These are phyloP conservation scores for Calonectria fujianensis DNA, from an alignment of 2,329 filamentous ascomycete species.

Conservation along the genomic window DNA sequence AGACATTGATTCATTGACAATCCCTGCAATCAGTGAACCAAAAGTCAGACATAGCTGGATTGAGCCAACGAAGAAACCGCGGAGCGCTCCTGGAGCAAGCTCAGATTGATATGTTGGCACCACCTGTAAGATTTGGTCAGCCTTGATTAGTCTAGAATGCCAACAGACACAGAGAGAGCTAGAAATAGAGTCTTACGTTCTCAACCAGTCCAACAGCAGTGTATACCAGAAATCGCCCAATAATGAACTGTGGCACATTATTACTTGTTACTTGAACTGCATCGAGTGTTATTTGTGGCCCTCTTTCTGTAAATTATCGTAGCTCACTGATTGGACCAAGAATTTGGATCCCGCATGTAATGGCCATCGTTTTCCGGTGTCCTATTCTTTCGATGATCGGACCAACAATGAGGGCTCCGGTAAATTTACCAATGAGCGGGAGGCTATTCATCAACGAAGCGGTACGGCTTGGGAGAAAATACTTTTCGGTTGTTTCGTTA, in stretches of 20 bases:
- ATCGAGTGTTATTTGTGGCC: background rate
- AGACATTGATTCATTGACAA: slow-evolving; percentile 22
- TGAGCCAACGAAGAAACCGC: slow-evolving; percentile 14
- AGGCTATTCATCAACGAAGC: slow-evolving; percentile 5
- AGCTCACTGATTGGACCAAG: slow-evolving; percentile 11
- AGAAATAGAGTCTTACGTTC: background rate
- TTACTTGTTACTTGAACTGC: slow-evolving; percentile 15
- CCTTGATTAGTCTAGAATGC: background rate
- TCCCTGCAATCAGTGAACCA: background rate
- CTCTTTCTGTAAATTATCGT: background rate
- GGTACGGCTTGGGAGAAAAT: slow-evolving; percentile 1
- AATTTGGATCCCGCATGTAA: slow-evolving; percentile 6
- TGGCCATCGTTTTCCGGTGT: background rate
- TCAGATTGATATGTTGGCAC: slow-evolving; percentile 15
- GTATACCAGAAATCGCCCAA: slow-evolving; percentile 3
- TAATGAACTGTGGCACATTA: background rate
- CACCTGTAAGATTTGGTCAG: background rate
- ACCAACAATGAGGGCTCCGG: slow-evolving; percentile 1
- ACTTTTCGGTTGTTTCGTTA: background rate
- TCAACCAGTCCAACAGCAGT: slow-evolving; percentile 2
- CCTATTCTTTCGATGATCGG: slow-evolving; percentile 13
- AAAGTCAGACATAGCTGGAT: slow-evolving; percentile 11
- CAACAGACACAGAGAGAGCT: background rate
- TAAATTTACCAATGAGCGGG: background rate
- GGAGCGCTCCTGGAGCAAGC: background rate